These are phyloP conservation scores for Gryganskiella cystojenkinii DNA, from an alignment of 192 early-diverging fungal genomes.

Conservation along the genomic window DNA sequence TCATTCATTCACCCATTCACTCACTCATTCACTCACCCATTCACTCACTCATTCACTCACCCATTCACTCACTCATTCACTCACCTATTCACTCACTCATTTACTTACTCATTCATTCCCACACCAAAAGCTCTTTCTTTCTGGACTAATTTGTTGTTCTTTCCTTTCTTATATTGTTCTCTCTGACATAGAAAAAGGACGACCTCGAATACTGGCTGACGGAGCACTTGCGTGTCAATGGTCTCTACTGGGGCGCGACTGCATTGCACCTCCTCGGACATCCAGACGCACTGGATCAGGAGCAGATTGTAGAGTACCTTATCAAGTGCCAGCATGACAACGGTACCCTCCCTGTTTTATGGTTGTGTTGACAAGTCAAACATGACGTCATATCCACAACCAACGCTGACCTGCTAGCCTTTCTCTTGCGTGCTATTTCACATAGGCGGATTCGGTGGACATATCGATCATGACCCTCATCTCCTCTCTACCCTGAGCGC, in stretches of 20 bases:
- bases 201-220: conserved; percentile 94
- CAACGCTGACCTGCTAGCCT: not conserved
- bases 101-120: too few relatives aligned
- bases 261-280: conserved; percentile 79
- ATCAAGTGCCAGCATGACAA: conserved; percentile 81
- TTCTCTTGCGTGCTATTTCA: not conserved
- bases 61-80: too few relatives aligned
- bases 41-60: too few relatives aligned
- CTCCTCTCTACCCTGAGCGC: conserved; percentile 92
- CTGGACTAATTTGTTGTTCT: not conserved
- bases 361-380: too few relatives aligned
- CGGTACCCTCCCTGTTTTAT: too few relatives aligned
- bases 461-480: conserved; percentile 89
- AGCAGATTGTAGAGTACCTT: conserved; percentile 84
- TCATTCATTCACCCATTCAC: too few relatives aligned
- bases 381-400: not conserved
- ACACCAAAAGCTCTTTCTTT: too few relatives aligned
- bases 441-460: conserved; percentile 95
- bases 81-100: too few relatives aligned
- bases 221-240: conserved; percentile 91
- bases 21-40: too few relatives aligned
- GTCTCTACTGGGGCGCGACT: conserved; percentile 95
- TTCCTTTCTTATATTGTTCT: not conserved
- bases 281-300: conserved; percentile 70
- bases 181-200: conserved; percentile 71